A percentile compares a stretch with the other conserved stretches of the same genome.
Conservation (phyloP, 2,329 filamentous ascomycete genomes). For the Cladosporium sphaerospermum region DNA sequence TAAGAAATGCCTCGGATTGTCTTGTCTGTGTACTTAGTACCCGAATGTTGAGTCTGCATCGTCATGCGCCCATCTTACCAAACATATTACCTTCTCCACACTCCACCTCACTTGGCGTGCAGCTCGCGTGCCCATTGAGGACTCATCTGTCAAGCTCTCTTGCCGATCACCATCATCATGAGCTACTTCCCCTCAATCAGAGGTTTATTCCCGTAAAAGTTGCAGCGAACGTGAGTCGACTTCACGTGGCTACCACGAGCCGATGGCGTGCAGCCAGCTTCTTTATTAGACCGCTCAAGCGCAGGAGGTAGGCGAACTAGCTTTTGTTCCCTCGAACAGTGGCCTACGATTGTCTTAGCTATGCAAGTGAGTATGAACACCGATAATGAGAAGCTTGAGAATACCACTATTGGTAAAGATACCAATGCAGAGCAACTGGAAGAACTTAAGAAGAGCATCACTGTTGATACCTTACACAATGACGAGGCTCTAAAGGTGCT, state of each 20-base stretch:
- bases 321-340: no score
- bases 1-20: no score
- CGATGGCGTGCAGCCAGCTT: neutral
- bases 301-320: no score
- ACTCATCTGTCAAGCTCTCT: neutral
- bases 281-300: no score
- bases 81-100: neutral
- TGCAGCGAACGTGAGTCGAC: neutral
- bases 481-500: constrained; percentile 17
- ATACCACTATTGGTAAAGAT: neutral
- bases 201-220: neutral
- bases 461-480: constrained; percentile 15
- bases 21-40: neutral
- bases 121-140: neutral
- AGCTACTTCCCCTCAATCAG: constrained; percentile 10
- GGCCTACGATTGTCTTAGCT: no score
- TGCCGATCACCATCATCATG: constrained; percentile 4
- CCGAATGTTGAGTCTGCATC: neutral
- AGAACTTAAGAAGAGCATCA: constrained; percentile 13
- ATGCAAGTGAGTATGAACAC: no score
- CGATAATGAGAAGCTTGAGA: neutral
- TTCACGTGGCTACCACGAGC: constrained; percentile 7
- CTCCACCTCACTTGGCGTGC: constrained; percentile 1
- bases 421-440: constrained; percentile 9
- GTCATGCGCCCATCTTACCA: no score